Percentiles rank a stretch among this genome's conserved stretches.
phyloP scores from a whole-genome alignment of 441 rosid species.

The Syzygium malaccense region DNA sequence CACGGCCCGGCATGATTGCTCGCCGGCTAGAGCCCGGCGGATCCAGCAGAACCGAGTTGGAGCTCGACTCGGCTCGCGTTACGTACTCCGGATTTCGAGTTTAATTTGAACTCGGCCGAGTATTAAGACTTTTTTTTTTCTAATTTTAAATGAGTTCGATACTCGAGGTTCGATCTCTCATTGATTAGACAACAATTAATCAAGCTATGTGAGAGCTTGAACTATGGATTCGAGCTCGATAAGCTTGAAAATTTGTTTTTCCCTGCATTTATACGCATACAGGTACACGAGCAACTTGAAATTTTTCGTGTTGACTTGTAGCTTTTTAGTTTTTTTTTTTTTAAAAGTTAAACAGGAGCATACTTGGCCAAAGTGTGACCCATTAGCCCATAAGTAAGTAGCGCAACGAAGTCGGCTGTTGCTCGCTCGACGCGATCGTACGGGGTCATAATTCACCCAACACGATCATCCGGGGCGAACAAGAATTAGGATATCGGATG shows the following conservation, averaged over 20 bases:
- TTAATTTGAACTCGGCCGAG: accelerated
- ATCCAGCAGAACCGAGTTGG: not conserved
- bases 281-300: not conserved
- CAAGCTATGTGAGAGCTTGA: not conserved
- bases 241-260: not conserved
- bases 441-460: not conserved
- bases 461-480: not conserved
- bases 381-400: not conserved
- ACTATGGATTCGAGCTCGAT: not conserved
- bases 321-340: accelerated
- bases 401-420: not conserved
- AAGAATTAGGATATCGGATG: not conserved
- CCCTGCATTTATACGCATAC: not conserved
- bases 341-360: no score
- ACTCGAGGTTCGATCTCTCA: accelerated
- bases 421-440: not conserved
- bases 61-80: not conserved
- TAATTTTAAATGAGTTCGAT: not conserved
- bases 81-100: accelerated
- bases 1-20: not conserved
- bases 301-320: accelerated
- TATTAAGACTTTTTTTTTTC: not conserved
- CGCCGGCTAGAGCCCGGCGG: accelerated
- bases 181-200: not conserved
- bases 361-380: not conserved